phyloP scores from a whole-genome alignment of 768 basidiomycete genomes.

The Austroboletus festivus region DNA sequence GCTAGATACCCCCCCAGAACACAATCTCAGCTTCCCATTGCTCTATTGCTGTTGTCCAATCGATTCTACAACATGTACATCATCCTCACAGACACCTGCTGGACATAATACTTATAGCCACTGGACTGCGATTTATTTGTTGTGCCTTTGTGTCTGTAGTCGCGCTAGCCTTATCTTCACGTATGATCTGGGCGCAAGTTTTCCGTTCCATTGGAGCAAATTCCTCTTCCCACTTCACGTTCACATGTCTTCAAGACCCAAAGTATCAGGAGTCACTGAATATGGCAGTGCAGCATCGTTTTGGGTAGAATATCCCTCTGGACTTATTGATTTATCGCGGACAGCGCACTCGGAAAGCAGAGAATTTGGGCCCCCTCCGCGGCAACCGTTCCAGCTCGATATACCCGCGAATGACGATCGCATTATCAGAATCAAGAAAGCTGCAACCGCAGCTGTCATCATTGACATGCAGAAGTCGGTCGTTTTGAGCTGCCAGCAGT shows the following conservation, averaged over 20 bases:
- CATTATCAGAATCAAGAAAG: constrained; percentile 47
- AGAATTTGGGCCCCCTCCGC: constrained; percentile 29
- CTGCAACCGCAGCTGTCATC: constrained; percentile 54
- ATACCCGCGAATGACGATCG: constrained; percentile 53
- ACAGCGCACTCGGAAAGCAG: constrained; percentile 35
- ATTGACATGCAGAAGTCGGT: constrained; percentile 73
- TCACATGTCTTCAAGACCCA: constrained; percentile 45
- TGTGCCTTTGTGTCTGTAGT: constrained; percentile 2
- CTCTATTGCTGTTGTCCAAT: constrained; percentile 11
- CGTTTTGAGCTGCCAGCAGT: background rate
- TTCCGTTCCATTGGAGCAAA: background rate
- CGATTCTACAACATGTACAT: constrained; percentile 13
- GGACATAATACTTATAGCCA: constrained; percentile 11
- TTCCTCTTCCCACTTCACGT: background rate
- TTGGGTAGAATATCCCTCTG: constrained; percentile 69
- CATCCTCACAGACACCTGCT: constrained; percentile 16
- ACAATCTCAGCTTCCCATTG: constrained; percentile 4
- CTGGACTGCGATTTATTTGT: background rate
- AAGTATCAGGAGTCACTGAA: constrained; percentile 42
- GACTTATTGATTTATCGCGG: constrained; percentile 60
- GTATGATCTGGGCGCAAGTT: constrained; percentile 4
- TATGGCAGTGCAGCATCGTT: constrained; percentile 55
- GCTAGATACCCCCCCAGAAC: constrained; percentile 21
- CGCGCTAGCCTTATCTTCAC: constrained; percentile 10
- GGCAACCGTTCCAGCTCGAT: constrained; percentile 44